Conservation (phyloP, 768 basidiomycete species). For the Serendipita sp. region DNA sequence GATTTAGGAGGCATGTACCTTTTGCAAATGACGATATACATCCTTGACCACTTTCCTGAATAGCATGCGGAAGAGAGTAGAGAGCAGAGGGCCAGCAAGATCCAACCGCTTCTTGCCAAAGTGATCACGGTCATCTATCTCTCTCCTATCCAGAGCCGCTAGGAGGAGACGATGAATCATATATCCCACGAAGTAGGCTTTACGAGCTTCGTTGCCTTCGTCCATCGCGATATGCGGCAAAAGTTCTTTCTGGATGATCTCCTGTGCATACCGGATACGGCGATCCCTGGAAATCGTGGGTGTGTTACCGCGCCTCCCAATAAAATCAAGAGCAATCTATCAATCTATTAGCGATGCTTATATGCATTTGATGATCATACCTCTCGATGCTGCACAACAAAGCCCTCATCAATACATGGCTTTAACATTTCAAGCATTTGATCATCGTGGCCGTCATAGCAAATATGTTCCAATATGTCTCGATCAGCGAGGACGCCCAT, state of each 20-base stretch:
- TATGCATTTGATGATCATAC: constrained; percentile 24
- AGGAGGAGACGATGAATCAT: constrained; percentile 95
- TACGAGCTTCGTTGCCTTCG: constrained; percentile 92
- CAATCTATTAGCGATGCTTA: constrained; percentile 9
- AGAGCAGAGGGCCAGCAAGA: constrained; percentile 84
- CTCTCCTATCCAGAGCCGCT: constrained; percentile 84
- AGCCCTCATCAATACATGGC: constrained; percentile 96
- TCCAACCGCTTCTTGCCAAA: constrained; percentile 98
- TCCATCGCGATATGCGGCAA: constrained; percentile 92
- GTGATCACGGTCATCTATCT: constrained; percentile 97
- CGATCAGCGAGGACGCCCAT: constrained; percentile 95
- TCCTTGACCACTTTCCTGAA: constrained; percentile 95
- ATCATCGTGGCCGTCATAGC: constrained; percentile 90
- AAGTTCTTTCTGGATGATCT: constrained; percentile 98
- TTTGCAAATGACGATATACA: constrained; percentile 92
- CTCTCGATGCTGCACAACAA: constrained; percentile 94
- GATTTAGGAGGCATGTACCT: constrained; percentile 34
- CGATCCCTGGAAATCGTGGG: constrained; percentile 82
- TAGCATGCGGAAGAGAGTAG: constrained; percentile 95
- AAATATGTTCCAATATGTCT: constrained; percentile 95
- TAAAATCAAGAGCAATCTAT: constrained; percentile 78
- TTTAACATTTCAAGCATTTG: constrained; percentile 97
- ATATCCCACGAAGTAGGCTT: constrained; percentile 98
- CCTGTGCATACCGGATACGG: constrained; percentile 90
- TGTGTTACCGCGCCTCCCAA: constrained; percentile 93